Conservation (phyloP, 2,329 filamentous ascomycete genomes). For the Dactylella cylindrospora region DNA sequence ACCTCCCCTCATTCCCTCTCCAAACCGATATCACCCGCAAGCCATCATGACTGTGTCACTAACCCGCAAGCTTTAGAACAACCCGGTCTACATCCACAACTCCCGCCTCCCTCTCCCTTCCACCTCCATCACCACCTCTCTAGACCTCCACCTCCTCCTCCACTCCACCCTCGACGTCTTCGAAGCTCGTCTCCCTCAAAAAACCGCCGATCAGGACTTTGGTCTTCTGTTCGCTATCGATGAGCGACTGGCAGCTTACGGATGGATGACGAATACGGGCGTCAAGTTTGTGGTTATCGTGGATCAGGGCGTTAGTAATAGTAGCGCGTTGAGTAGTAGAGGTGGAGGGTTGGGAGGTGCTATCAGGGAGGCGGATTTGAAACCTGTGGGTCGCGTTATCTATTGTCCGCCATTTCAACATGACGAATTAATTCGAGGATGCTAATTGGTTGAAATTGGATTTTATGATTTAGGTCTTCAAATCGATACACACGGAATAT, state of each 20-base stretch:
- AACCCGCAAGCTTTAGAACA: slow-evolving; percentile 65
- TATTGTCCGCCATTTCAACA: too few relatives aligned
- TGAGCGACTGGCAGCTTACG: slow-evolving; percentile 89
- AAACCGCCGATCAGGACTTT: slow-evolving; percentile 77
- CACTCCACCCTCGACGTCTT: slow-evolving; percentile 93
- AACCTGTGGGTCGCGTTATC: slow-evolving; percentile 74
- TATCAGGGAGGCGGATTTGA: slow-evolving; percentile 81
- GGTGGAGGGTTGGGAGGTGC: slow-evolving; percentile 60
- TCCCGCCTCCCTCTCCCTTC: slow-evolving; percentile 71
- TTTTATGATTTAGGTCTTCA: slow-evolving; percentile 65
- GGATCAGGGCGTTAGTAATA: slow-evolving; percentile 74
- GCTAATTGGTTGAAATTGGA: slow-evolving; percentile 34
- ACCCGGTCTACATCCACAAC: slow-evolving; percentile 88
- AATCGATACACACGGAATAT: slow-evolving; percentile 89
- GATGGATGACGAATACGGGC: slow-evolving; percentile 94
- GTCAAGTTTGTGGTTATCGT: slow-evolving; percentile 87
- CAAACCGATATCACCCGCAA: neutral
- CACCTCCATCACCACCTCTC: slow-evolving; percentile 57
- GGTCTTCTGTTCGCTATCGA: slow-evolving; percentile 91
- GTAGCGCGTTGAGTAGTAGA: slow-evolving; percentile 47
- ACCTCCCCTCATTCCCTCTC: slow-evolving; percentile 50
- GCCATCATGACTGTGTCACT: slow-evolving; percentile 19
- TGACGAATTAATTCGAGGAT: neutral
- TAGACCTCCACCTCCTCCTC: slow-evolving; percentile 89
- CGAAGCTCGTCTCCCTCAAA: slow-evolving; percentile 68